Conservation (phyloP, 257 asterid species). For the Lavandula angustifolia region DNA sequence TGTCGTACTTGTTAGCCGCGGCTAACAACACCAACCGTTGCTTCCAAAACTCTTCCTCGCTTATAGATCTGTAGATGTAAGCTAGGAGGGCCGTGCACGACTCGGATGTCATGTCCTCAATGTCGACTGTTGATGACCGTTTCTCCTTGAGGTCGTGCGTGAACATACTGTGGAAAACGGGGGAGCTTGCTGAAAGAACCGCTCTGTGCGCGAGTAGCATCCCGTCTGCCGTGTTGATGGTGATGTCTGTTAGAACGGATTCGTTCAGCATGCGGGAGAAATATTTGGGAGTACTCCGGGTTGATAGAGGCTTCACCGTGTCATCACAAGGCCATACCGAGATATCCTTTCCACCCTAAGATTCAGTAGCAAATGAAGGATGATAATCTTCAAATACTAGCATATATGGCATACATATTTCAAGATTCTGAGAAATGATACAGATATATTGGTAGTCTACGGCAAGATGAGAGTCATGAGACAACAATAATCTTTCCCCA, state of each 20-base stretch:
- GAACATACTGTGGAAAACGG: slow-evolving; percentile 89
- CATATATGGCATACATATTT: too few relatives aligned
- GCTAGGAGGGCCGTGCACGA: too few relatives aligned
- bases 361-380: slow-evolving; percentile 22
- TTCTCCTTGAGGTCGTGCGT: slow-evolving; percentile 78
- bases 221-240: slow-evolving; percentile 63
- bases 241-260: slow-evolving; percentile 71
- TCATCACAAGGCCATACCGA: slow-evolving; percentile 74
- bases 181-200: slow-evolving; percentile 81
- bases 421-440: too few relatives aligned
- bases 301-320: slow-evolving; percentile 51
- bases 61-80: too few relatives aligned
- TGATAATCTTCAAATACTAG: not conserved
- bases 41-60: too few relatives aligned
- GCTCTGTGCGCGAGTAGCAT: slow-evolving; percentile 75
- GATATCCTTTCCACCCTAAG: slow-evolving; percentile 70
- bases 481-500: too few relatives aligned
- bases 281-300: too few relatives aligned
- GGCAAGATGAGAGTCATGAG: too few relatives aligned
- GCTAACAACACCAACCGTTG: too few relatives aligned
- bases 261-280: slow-evolving; percentile 83
- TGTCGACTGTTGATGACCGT: slow-evolving; percentile 70
- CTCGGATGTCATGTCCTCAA: slow-evolving; percentile 82
- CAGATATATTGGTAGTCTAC: too few relatives aligned
- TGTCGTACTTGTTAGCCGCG: too few relatives aligned